Evolutionary conservation across 1,284 basidiomycete genomes (phyloP).

Genomic region (Meripilus lineatus): DNA sequence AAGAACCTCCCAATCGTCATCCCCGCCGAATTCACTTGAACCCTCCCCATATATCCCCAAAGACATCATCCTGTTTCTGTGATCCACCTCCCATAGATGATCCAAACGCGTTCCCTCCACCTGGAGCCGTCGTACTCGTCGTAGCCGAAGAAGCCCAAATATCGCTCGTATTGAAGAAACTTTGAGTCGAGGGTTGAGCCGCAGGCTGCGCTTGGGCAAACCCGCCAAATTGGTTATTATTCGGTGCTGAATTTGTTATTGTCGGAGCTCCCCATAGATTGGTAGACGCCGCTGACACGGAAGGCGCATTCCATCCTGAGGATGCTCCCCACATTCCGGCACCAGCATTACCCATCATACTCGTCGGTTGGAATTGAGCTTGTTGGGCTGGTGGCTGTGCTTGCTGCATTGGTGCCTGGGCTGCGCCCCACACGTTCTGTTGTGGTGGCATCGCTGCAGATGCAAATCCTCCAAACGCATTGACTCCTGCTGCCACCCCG

Average conservation of each 20-base stretch:
- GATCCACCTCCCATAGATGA: slow-evolving; percentile 23
- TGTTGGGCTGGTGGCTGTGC: slow-evolving; percentile 19
- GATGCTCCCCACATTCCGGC: slow-evolving; percentile 59
- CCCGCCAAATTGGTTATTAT: slow-evolving; percentile 14
- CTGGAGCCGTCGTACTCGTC: slow-evolving; percentile 10
- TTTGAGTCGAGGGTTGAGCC: slow-evolving; percentile 20
- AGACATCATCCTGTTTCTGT: slow-evolving; percentile 71
- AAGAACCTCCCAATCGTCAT: too few species aligned
- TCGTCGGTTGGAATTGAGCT: slow-evolving; percentile 31
- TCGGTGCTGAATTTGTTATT: slow-evolving; percentile 17
- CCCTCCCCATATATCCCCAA: slow-evolving; percentile 77
- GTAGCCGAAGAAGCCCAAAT: slow-evolving; percentile 45
- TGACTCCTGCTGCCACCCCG: slow-evolving; percentile 1
- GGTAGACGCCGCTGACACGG: slow-evolving; percentile 25
- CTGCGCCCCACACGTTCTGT: slow-evolving; percentile 17
- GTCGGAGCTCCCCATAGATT: slow-evolving; percentile 39
- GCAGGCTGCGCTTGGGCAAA: slow-evolving; percentile 14
- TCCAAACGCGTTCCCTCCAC: slow-evolving; percentile 30
- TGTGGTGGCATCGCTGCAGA: slow-evolving; percentile 9
- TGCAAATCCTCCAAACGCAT: slow-evolving; percentile 3
- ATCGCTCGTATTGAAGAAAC: slow-evolving; percentile 42
- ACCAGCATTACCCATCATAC: slow-evolving; percentile 55
- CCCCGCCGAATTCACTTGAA: slow-evolving; percentile 66
- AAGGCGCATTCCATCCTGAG: slow-evolving; percentile 50
- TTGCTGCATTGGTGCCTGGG: slow-evolving; percentile 12